phyloP scores from a whole-genome alignment of 352 stramenopile genomes.

The Phytopythium boreale region DNA sequence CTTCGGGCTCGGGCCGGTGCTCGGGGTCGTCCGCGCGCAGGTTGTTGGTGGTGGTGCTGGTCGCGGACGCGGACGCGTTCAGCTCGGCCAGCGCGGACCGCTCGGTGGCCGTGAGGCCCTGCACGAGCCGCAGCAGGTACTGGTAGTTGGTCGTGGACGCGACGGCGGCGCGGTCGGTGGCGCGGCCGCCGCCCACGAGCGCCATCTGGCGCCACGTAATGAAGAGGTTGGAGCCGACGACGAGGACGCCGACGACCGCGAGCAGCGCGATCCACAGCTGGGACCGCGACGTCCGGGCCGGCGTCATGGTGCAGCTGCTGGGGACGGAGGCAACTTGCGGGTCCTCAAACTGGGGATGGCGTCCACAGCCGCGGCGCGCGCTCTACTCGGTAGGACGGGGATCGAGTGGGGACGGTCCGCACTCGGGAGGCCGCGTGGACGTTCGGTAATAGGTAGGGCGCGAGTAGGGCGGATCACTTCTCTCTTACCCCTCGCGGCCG shows the following conservation, averaged over 20 bases:
- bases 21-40: background rate
- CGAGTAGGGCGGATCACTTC: no score
- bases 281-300: constrained; percentile 12
- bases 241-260: constrained; percentile 21
- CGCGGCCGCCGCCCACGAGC: background rate
- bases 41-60: background rate
- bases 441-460: no score
- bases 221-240: constrained; percentile 28
- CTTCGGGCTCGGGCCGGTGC: background rate
- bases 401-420: no score
- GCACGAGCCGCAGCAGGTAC: constrained; percentile 6
- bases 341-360: no score
- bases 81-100: background rate
- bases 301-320: constrained; percentile 21
- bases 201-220: constrained; percentile 27
- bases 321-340: no score
- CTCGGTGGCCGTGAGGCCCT: background rate
- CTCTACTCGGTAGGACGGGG: no score
- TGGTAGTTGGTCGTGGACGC: background rate
- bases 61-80: background rate
- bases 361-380: no score
- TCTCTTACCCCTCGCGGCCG: no score
- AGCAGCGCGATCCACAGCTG: constrained; percentile 27
- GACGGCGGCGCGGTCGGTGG: constrained; percentile 3
- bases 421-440: no score